Conservation (phyloP, 352 stramenopile genomes). For the Phytophthora hibernalis region DNA sequence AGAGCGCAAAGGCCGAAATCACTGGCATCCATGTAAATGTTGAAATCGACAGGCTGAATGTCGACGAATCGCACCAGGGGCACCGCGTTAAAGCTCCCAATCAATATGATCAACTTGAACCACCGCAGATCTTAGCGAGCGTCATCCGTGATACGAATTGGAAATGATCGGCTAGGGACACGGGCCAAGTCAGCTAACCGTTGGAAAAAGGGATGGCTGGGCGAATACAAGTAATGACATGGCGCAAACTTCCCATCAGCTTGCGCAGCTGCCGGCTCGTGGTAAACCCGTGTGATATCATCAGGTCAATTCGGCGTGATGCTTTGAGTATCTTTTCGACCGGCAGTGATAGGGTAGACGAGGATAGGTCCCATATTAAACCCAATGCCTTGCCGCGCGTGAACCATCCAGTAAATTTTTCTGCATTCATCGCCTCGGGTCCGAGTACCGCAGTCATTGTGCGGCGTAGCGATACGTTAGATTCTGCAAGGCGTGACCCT, state of each 20-base stretch:
- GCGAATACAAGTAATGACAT: background rate
- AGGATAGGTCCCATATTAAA: background rate
- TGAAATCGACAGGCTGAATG: too few species aligned
- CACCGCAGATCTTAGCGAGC: too few species aligned
- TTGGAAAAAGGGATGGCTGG: background rate
- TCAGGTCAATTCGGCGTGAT: background rate
- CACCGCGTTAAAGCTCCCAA: too few species aligned
- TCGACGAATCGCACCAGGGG: too few species aligned
- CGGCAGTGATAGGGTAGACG: background rate
- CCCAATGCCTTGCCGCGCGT: too few species aligned
- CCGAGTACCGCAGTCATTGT: background rate
- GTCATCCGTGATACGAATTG: too few species aligned
- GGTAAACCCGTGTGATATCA: background rate
- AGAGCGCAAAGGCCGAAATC: background rate
- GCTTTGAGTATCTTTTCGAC: background rate
- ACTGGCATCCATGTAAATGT: background rate
- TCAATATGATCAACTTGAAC: too few species aligned
- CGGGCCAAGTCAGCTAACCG: background rate
- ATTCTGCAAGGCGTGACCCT: too few species aligned
- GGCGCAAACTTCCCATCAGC: background rate
- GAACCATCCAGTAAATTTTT: too few species aligned
- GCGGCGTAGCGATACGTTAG: too few species aligned
- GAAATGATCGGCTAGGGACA: too few species aligned
- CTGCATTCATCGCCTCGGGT: background rate
- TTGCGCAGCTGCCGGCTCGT: too few species aligned